Percentiles rank a stretch among this genome's conserved stretches.
phyloP scores from a whole-genome alignment of 768 basidiomycete species.

The Daedaleopsis nitida region DNA sequence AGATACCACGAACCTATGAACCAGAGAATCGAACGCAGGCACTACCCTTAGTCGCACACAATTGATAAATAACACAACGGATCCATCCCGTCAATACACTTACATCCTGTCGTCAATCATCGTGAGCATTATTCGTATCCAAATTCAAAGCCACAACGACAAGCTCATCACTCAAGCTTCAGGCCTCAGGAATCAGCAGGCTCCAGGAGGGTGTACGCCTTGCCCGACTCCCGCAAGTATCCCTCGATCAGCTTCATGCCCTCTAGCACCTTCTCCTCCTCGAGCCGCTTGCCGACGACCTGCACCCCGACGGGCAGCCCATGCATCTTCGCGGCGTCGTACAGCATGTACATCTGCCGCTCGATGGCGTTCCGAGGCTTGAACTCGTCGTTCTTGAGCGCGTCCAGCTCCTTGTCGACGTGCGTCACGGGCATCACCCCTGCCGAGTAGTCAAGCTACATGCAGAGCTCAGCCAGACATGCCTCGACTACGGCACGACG shows the following conservation, averaged over 20 bases:
- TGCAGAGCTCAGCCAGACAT: background rate
- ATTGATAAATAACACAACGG: no score
- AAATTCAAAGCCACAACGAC: no score
- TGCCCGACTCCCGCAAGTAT: constrained; percentile 20
- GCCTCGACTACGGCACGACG: background rate
- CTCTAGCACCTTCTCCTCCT: constrained; percentile 51
- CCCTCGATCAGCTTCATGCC: constrained; percentile 46
- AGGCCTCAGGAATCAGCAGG: background rate
- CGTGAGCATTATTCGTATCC: background rate
- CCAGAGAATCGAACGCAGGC: no score
- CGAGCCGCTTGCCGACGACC: constrained; percentile 44
- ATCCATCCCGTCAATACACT: no score
- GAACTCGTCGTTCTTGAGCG: constrained; percentile 23
- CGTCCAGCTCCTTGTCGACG: constrained; percentile 40
- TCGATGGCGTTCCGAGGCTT: constrained; percentile 40
- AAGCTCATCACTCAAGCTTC: constrained; percentile 7
- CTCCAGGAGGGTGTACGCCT: constrained; percentile 25
- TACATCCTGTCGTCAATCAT: no score
- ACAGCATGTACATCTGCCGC: constrained; percentile 42
- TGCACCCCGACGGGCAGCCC: constrained; percentile 50
- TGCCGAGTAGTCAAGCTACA: constrained; percentile 48
- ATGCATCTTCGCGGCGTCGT: constrained; percentile 43
- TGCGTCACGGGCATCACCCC: constrained; percentile 49
- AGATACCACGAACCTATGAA: no score
- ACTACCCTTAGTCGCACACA: no score